Conservation (phyloP, 208 protist species). For the Balamuthia mandrillaris region DNA sequence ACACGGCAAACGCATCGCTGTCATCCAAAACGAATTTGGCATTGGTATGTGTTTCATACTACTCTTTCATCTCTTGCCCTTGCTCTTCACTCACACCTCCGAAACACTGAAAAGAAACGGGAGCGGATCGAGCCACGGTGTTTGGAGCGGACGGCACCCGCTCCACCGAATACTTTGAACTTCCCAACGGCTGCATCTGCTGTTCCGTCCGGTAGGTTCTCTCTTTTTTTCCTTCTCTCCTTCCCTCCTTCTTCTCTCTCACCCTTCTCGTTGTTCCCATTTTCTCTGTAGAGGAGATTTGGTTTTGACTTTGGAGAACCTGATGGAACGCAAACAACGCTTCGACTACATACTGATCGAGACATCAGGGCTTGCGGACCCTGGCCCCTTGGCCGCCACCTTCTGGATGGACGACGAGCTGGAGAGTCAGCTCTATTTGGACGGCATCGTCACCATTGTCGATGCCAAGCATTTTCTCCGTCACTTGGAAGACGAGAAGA, state of each 20-base stretch:
- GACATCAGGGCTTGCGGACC: slow-evolving; percentile 43
- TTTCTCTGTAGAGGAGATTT: background rate
- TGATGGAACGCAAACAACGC: slow-evolving; percentile 29
- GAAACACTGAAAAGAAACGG: background rate
- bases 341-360: slow-evolving; percentile 51
- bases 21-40: slow-evolving; percentile 65
- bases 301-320: background rate
- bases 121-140: background rate
- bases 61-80: background rate
- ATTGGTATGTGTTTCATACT: background rate
- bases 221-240: slow-evolving; percentile 1
- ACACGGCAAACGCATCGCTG: slow-evolving; percentile 62
- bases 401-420: slow-evolving; percentile 57
- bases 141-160: background rate
- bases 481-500: slow-evolving; percentile 42
- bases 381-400: background rate
- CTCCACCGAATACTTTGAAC: background rate
- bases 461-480: slow-evolving; percentile 52
- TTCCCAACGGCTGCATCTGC: slow-evolving; percentile 42
- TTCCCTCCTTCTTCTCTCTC: background rate
- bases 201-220: slow-evolving; percentile 47
- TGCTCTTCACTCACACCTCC: background rate
- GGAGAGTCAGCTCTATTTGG: slow-evolving; percentile 44
- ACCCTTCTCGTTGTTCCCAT: background rate
- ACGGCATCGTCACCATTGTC: slow-evolving; percentile 57